Percentiles rank a stretch among this genome's conserved stretches.
phyloP scores from a whole-genome alignment of 108 stramenopile species.

The Nitzschia inconspicua region DNA sequence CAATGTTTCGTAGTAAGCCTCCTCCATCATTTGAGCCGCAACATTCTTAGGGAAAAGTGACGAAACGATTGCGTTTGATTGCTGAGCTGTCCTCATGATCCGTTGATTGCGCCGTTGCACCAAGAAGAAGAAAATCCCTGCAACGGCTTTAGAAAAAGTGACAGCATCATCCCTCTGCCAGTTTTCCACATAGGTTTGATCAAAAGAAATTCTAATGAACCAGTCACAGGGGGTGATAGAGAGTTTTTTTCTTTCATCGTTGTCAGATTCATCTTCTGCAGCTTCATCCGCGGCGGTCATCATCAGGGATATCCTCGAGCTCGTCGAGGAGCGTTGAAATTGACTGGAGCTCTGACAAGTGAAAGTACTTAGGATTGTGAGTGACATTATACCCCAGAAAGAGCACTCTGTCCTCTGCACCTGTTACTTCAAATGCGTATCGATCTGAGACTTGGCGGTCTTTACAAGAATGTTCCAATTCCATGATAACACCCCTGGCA shows the following conservation, averaged over 20 bases:
- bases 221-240: neutral
- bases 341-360: neutral
- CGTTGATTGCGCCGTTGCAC: too few species aligned
- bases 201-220: slow-evolving; percentile 19
- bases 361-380: neutral
- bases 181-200: slow-evolving; percentile 23
- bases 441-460: slow-evolving; percentile 7
- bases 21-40: too few species aligned
- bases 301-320: slow-evolving; percentile 8
- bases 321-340: too few species aligned
- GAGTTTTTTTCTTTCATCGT: neutral
- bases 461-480: slow-evolving; percentile 28
- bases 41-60: too few species aligned
- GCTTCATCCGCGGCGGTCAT: neutral
- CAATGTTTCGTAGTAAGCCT: too few species aligned
- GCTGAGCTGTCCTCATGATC: too few species aligned
- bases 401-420: neutral
- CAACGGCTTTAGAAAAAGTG: slow-evolving; percentile 28
- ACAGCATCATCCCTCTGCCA: slow-evolving; percentile 41
- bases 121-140: too few species aligned
- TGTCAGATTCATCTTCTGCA: neutral
- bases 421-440: slow-evolving; percentile 7
- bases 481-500: slow-evolving; percentile 45
- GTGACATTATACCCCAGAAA: neutral
- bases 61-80: too few species aligned